Percentiles rank a stretch among this genome's conserved stretches.
Evolutionary conservation across 2,329 filamentous ascomycete species (phyloP).

Genomic region (Cytospora mali): DNA sequence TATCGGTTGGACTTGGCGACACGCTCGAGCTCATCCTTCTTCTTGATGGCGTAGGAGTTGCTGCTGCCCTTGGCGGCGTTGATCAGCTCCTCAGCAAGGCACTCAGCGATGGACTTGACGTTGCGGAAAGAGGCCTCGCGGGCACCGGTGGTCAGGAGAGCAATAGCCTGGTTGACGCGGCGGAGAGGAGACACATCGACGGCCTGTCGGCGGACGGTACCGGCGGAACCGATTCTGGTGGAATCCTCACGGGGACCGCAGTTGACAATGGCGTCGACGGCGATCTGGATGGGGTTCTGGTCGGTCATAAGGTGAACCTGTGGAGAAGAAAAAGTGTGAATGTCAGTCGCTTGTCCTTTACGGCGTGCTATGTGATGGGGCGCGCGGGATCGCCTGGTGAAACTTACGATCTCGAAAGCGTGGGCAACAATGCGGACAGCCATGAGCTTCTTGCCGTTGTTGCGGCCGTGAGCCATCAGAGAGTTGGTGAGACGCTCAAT

Average conservation of each 20-base stretch:
- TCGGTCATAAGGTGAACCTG: constrained; percentile 99
- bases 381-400: not conserved
- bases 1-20: constrained; percentile 99
- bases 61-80: constrained; percentile 99
- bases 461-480: constrained; percentile 99
- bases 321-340: not conserved
- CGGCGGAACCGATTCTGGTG: constrained; percentile 98
- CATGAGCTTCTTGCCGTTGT: constrained; percentile 99
- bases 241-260: constrained; percentile 99
- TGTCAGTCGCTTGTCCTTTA: constrained; percentile 35
- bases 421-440: constrained; percentile 99
- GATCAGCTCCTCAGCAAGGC: constrained; percentile 99
- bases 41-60: constrained; percentile 99
- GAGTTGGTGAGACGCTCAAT: constrained; percentile 99
- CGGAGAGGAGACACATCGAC: constrained; percentile 99
- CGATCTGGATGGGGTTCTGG: constrained; percentile 99
- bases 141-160: constrained; percentile 97
- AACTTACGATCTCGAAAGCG: constrained; percentile 93
- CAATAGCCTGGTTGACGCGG: constrained; percentile 99
- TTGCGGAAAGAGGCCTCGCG: constrained; percentile 99
- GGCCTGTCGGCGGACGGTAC: constrained; percentile 99
- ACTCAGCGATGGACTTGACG: constrained; percentile 99
- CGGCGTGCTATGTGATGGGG: not conserved
- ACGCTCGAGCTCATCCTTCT: constrained; percentile 99
- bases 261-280: constrained; percentile 99